phyloP scores from a whole-genome alignment of 441 rosid genomes.

The Flueggea neowawraea region DNA sequence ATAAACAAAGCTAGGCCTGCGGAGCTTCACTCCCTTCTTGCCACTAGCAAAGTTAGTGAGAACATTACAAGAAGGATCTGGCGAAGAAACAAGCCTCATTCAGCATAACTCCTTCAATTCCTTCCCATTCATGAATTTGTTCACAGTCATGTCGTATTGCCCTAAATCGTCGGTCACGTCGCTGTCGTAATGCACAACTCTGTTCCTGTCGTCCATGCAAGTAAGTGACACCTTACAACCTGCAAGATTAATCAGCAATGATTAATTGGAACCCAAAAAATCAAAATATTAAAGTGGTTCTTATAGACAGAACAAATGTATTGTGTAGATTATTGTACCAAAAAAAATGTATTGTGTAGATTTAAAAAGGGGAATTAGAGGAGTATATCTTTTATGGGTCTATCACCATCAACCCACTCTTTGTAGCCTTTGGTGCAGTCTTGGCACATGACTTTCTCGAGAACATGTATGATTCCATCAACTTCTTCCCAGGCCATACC shows the following conservation, averaged over 20 bases:
- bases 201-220: conserved; percentile 67
- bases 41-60: conserved; percentile 70
- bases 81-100: conserved; percentile 68
- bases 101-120: conserved; percentile 42
- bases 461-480: conserved; percentile 40
- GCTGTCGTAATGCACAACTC: conserved; percentile 51
- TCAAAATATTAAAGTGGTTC: too few relatives aligned
- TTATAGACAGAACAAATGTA: neutral
- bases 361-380: neutral
- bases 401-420: conserved; percentile 52
- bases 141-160: conserved; percentile 41
- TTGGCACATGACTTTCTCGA: conserved; percentile 71
- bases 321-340: too few relatives aligned
- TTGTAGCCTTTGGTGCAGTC: conserved; percentile 63
- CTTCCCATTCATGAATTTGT: conserved; percentile 41
- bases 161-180: conserved; percentile 66
- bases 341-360: neutral
- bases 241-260: conserved; percentile 10
- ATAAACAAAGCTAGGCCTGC: conserved; percentile 37
- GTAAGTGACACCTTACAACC: conserved; percentile 60
- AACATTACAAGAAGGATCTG: conserved; percentile 52
- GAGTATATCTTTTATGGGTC: conserved; percentile 62
- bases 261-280: too few relatives aligned
- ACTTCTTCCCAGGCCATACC: conserved; percentile 22
- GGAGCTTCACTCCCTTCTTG: conserved; percentile 50